Evolutionary conservation across 345 rosid genomes (phyloP), one percentile per base, ranked within the genome.

Genomic region (Alliaria petiolata): DNA sequence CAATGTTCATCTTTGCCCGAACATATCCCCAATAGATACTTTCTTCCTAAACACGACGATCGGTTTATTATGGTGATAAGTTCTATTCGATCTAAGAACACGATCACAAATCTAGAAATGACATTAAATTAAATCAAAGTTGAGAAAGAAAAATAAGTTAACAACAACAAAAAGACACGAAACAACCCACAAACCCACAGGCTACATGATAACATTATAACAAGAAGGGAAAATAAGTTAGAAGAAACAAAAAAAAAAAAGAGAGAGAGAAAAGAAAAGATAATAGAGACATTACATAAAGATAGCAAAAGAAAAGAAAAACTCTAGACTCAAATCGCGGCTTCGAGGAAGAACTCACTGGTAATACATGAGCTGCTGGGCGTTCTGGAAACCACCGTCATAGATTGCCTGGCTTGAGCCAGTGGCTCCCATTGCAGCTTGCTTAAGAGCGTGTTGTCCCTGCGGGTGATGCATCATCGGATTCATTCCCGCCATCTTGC

Each of bases 311-410:
- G 10, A n/a, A 15, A 9, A 8, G 16, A 8, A 7, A 22, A 7
- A 40, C 52, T 58, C 67, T 33, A 22, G 72, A n/a, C 46, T 74
- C 36, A 11, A 38, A 49, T 40, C 56, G 49, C 7, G 31, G 62
- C 62, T 58, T 8, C 47, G 33, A 59, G 25, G 58, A 44, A 34
- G 62, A 68, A 53, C 30, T 67, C 69, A 92, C 89, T 91, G 92
- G 78, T 89, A 95, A 76, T 91, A 95, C 97, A 95, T 85, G 61
- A 93, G 89, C 73, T 93, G 98, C 82, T 90, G 98, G 14, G 93
- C 84, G 26, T 80, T 95, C 83, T 87, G 99, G 76, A 85, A 90
- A 51, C 98, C 98, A 16, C 93, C 91, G 62, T 92, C 99, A 44
- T 95, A 88, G 49, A 88, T 88, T 6, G 93, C 96, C 70, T 91